Evolutionary conservation across 2,329 filamentous ascomycete genomes (phyloP), one percentile per base, ranked within the genome.

Genomic region (Dothistroma pini): DNA sequence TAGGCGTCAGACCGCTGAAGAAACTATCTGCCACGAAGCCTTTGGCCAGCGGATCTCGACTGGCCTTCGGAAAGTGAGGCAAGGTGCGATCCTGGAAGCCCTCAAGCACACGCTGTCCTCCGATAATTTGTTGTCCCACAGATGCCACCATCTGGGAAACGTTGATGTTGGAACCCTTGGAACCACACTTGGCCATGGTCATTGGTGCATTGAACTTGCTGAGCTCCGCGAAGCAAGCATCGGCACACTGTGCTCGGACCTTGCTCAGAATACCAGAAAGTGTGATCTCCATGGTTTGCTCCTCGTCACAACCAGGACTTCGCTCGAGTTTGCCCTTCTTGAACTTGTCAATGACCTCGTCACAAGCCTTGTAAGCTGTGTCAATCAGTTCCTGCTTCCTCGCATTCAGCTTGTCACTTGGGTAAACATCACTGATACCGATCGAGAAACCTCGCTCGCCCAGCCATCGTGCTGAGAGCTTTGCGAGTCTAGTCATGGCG

Each of bases 141-240:
- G 93, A 87, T 59, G 95, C 93, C 74, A 97, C 90, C 95, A 99
- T 99, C 79, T 99, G 95, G 9, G 95, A 95, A 35, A 99, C 95
- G 81, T 99, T 99, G 81, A 99, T 96, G 70, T 91, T 89, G 5
- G 92, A 96, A 74, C 95, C 95, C 76, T 99, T 99, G 57, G 93
- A 97, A 54, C 95, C 95, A 12, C 91, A 97, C 64, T 91, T 95
- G 63, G 95, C 95, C 95, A 99, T 99, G 78, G 96, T 89, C 65
- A 97, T 82, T 6, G 95, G 93, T 0, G 95, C 88, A 70, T 99
- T 99, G 79, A 92, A 92, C 65, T 86, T 89, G 78, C 91, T 97
- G 38, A 99, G 81, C 56, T 93, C 91, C 32, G 87, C 85, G 71
- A 97, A 92, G 84, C 95, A 97, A 72, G 93, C 89, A 56, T 91